Conservation (phyloP, 2,329 filamentous ascomycete species). For the Monosporascus sp. region DNA sequence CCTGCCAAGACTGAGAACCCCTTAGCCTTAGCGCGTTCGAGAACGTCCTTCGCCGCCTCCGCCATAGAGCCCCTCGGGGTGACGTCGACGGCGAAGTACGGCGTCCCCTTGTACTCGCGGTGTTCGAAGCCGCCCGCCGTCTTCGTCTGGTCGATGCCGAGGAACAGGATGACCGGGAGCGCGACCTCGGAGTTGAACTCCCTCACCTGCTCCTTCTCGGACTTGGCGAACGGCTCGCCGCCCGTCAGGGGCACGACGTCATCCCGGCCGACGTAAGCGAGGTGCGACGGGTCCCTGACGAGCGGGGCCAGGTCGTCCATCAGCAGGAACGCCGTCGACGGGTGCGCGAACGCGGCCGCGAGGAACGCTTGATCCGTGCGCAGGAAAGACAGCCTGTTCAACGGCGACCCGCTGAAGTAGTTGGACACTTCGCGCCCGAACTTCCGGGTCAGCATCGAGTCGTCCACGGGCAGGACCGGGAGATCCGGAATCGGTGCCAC, state of each 20-base stretch:
- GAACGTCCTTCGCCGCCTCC: constrained; percentile 56
- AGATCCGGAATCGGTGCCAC: constrained; percentile 35
- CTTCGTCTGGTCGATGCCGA: constrained; percentile 69
- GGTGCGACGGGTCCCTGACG: constrained; percentile 50
- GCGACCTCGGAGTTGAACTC: constrained; percentile 67
- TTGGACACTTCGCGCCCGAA: constrained; percentile 78
- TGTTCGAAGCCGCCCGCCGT: constrained; percentile 46
- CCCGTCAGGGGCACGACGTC: constrained; percentile 70
- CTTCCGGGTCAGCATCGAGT: constrained; percentile 67
- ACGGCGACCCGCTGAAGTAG: constrained; percentile 74
- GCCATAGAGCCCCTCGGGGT: constrained; percentile 64
- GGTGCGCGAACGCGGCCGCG: constrained; percentile 58
- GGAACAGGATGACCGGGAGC: constrained; percentile 70
- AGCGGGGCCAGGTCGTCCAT: constrained; percentile 76
- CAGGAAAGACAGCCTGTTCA: constrained; percentile 77
- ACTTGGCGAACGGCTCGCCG: constrained; percentile 61
- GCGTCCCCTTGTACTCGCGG: constrained; percentile 69
- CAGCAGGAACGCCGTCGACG: constrained; percentile 66
- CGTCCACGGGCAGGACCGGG: constrained; percentile 39
- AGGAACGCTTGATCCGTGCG: constrained; percentile 68
- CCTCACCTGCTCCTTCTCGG: constrained; percentile 68
- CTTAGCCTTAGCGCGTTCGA: constrained; percentile 51
- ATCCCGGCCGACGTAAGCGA: constrained; percentile 63
- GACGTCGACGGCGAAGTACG: constrained; percentile 87
- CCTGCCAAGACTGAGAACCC: constrained; percentile 64